These are phyloP conservation scores for Misopates orontium DNA, from an alignment of 257 asterid species.

Conservation along the genomic window DNA sequence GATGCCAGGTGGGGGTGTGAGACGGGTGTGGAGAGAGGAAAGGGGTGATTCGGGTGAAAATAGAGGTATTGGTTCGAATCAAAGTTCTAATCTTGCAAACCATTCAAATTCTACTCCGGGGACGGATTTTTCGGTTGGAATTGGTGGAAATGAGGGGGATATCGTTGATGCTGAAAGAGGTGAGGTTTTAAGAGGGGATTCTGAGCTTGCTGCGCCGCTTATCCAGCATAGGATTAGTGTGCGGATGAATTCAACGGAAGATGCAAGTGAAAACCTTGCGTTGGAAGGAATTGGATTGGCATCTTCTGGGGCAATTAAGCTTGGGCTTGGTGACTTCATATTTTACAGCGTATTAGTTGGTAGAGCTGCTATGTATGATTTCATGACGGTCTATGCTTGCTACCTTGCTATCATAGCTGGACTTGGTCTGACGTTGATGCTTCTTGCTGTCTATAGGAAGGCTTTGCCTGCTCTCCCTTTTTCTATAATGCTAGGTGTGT, in stretches of 20 bases:
- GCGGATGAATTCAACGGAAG: constrained; percentile 46
- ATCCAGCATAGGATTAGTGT: constrained; percentile 58
- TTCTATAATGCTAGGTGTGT: constrained; percentile 79
- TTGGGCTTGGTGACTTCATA: constrained; percentile 91
- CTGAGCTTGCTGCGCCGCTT: constrained; percentile 79
- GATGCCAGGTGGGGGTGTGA: constrained; percentile 34
- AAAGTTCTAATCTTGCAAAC: not conserved
- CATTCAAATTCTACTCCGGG: constrained; percentile 18
- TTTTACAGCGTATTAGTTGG: constrained; percentile 94
- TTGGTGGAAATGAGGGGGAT: constrained; percentile 39
- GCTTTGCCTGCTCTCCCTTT: constrained; percentile 98
- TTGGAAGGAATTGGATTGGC: constrained; percentile 92
- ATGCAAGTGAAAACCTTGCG: constrained; percentile 46
- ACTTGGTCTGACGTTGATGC: constrained; percentile 79
- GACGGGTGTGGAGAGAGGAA: constrained; percentile 85
- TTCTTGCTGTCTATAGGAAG: constrained; percentile 83
- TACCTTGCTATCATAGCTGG: constrained; percentile 96
- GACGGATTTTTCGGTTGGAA: not conserved
- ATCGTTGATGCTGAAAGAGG: constrained; percentile 50
- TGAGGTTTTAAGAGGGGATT: constrained; percentile 32
- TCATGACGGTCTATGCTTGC: constrained; percentile 94
- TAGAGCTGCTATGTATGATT: constrained; percentile 96
- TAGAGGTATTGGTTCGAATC: constrained; percentile 24
- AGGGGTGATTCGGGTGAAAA: constrained; percentile 30
- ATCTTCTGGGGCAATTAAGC: constrained; percentile 92